A percentile compares a stretch with the other conserved stretches of the same genome.
phyloP scores from a whole-genome alignment of 139 green algal species.

The Coelastrella sp. region DNA sequence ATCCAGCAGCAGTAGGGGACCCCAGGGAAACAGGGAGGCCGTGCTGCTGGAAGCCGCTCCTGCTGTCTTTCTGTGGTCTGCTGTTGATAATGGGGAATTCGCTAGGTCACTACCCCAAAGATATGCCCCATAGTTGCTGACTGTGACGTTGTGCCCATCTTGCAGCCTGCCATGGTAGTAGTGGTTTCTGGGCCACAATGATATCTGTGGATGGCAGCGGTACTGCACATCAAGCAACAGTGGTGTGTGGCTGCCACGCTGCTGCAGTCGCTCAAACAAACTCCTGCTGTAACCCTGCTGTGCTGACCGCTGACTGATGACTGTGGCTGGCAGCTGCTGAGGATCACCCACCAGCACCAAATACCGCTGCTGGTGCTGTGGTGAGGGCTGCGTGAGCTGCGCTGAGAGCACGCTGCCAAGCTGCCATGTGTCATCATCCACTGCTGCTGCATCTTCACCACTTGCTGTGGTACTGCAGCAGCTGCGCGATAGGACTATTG shows the following conservation, averaged over 20 bases:
- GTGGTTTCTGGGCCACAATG: constrained; percentile 67
- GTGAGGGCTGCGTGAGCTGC: no score
- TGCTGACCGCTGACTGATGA: constrained; percentile 70
- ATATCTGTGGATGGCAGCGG: constrained; percentile 84
- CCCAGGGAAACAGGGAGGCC: no score
- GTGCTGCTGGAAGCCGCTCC: neutral
- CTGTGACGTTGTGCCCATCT: constrained; percentile 67
- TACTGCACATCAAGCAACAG: constrained; percentile 74
- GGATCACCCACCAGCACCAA: constrained; percentile 81
- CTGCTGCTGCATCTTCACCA: no score
- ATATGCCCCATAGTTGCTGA: constrained; percentile 36
- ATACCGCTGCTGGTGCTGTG: constrained; percentile 1
- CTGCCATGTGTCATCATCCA: no score
- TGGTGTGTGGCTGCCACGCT: constrained; percentile 48
- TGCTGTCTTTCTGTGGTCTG: neutral
- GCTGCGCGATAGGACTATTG: constrained; percentile 28
- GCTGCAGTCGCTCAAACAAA: constrained; percentile 78
- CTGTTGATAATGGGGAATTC: neutral
- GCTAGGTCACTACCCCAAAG: neutral
- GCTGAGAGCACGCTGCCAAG: no score
- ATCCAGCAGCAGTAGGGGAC: neutral
- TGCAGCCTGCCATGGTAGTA: constrained; percentile 84
- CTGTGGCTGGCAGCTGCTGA: constrained; percentile 83
- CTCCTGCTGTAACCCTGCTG: constrained; percentile 66
- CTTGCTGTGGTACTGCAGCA: no score